Evolutionary conservation across 1,284 basidiomycete genomes (phyloP), one percentile per base, ranked within the genome.

Genomic region (Ustilago esculenta): DNA sequence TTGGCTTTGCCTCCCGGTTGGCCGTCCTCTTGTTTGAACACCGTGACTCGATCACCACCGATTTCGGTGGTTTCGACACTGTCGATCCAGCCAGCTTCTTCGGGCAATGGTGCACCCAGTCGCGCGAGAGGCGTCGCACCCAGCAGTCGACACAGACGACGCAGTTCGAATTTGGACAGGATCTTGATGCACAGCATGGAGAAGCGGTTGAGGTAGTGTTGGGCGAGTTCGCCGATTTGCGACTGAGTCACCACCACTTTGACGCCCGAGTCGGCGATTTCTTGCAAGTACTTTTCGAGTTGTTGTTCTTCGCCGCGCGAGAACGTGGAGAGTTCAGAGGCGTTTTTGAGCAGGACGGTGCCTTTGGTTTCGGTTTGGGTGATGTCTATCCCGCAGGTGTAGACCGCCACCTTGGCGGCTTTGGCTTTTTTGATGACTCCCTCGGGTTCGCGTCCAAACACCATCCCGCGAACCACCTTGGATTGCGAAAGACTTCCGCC

Each of bases 351-450:
- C 42, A 99, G 86, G 2, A 98, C 96, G 2, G 96, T 99, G 43
- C 96, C 96, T 84, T 99, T 99, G 20, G 96, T 99, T 84, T 99
- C 96, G 20, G 96, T 98, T 84, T 98, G 96, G 14, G 92, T 87
- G 58, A 93, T 88, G 82, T 98, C 95, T 60, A 98, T 86, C 2
- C 91, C 91, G 68, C 89, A 92, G 0, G 94, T 98, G 85, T 90
- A 98, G 54, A 98, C 91, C 6, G 91, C 94, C 7, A 81, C 80
- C 57, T 81, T 81, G 50, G 73, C 77, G 1, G 57, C 63, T 17
- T 46, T 85, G 9, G 88, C 89, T 75, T 92, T 91, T 85, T 94
- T 94, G 73, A 96, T 83, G 18, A 80, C 85, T 36, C 75, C 92
- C 84, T 98, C 95, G 1, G 96, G 92, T 83, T 96, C 92, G 34